Evolutionary conservation across 176 grass and related monocot species (phyloP), one percentile per base, ranked within the genome.

Genomic region (Elaeis guineensis): DNA sequence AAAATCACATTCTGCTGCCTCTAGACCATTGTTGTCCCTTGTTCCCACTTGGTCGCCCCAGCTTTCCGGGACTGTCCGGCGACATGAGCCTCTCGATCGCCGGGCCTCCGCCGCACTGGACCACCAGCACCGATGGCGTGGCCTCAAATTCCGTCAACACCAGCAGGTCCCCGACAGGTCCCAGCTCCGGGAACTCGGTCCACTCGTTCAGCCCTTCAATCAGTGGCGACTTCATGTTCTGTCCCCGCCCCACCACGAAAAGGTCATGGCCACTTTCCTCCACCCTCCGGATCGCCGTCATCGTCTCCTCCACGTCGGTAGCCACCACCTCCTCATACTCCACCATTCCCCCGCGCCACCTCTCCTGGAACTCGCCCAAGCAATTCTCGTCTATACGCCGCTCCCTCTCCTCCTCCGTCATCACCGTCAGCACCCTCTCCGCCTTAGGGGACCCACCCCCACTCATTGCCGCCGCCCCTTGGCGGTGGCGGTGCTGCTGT

Each of bases 151-250:
- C 87, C 9, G 87, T 75, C 55, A 87, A 87, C 19, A 83, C 87
- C 57, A 97, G 62, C 69, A 91, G 68, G 87, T 97, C 92, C 16
- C 87, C 92, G 5, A 91, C 87, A 6, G 87, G 83, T 6, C 92
- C 92, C 55, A 97, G 55, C 78, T 97, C 92, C 5, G 92, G 87
- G 69, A 67, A 85, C 78, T 97, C 87, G 17, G 75, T 81, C 84
- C 87, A 97, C 7, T 88, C 86, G 51, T 78, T 72, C 18, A 97
- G 63, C 54, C 80, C 69, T 19, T 56, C n/a, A 7, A 87, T 88
- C 60, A 97, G 79, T 26, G 28, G 4, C 16, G 69, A 58, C 44
- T 75, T 67, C 49, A 75, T 75, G 14, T 78, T 63, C 52, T 88
- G 83, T 16, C 74, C 72, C 16, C 86, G 59, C 21, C 92, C 87